A percentile compares a stretch with the other conserved stretches of the same genome.
Conservation (phyloP, 495 filamentous ascomycete species). For the Lophium mytilinum region DNA sequence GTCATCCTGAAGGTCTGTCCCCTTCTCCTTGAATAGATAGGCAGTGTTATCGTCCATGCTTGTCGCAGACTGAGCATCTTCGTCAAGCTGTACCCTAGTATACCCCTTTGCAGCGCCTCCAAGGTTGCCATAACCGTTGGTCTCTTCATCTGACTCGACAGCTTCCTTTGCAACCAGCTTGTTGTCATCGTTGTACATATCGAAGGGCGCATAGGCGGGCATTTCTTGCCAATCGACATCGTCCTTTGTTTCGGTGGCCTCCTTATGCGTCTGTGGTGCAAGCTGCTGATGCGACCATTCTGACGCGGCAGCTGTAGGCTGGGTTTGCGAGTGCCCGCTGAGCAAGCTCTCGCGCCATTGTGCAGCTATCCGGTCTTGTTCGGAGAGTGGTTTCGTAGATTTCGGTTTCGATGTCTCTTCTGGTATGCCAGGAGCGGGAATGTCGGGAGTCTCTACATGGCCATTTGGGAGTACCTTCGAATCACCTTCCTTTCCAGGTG, state of each 20-base stretch:
- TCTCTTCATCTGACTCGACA: constrained; percentile 60
- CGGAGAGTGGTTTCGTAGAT: neutral
- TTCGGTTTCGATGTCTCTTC: neutral
- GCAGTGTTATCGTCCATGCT: constrained; percentile 97
- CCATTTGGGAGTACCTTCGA: neutral
- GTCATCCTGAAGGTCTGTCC: constrained; percentile 54
- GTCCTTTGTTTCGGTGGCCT: constrained; percentile 41
- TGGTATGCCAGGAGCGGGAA: neutral
- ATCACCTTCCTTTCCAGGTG: neutral
- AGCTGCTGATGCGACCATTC: constrained; percentile 91
- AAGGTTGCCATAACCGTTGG: constrained; percentile 61
- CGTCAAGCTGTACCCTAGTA: constrained; percentile 84
- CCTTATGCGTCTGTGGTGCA: constrained; percentile 38
- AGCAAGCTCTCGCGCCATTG: constrained; percentile 3
- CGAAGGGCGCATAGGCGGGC: constrained; percentile 84
- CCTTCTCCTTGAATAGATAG: constrained; percentile 76
- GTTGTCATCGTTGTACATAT: constrained; percentile 92
- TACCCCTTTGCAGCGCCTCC: constrained; percentile 92
- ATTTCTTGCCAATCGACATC: constrained; percentile 80
- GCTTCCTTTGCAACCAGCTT: constrained; percentile 75
- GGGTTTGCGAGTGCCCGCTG: neutral
- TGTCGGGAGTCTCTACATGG: neutral
- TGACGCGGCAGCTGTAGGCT: constrained; percentile 44
- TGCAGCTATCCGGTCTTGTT: neutral
- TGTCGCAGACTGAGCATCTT: constrained; percentile 85